Conservation (phyloP, 805 yeast genomes). For the Saturnispora halmiae region DNA sequence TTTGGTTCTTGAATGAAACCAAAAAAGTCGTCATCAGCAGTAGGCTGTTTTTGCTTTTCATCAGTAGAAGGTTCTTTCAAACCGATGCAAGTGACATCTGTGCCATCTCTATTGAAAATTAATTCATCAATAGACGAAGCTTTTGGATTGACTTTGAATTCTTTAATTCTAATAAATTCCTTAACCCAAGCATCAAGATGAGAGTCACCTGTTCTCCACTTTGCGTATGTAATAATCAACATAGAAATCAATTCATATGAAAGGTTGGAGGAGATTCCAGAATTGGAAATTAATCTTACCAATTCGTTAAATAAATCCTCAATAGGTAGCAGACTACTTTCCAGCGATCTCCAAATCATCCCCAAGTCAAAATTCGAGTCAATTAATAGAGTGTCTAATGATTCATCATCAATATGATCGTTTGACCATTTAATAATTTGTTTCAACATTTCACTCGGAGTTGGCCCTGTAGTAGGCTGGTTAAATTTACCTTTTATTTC, state of each 20-base stretch:
- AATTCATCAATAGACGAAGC: slow-evolving; percentile 3
- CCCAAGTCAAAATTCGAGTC: slow-evolving; percentile 19
- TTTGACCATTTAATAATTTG: not conserved
- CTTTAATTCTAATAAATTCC: slow-evolving; percentile 16
- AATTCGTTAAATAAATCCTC: slow-evolving; percentile 22
- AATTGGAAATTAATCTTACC: slow-evolving; percentile 12
- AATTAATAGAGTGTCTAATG: not conserved
- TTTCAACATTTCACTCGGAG: slow-evolving; percentile 4
- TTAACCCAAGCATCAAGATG: slow-evolving; percentile 18
- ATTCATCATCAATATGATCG: slow-evolving; percentile 5
- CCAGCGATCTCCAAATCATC: slow-evolving; percentile 13
- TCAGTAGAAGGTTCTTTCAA: not conserved
- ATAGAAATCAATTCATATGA: slow-evolving; percentile 20
- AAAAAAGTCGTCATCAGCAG: slow-evolving; percentile 23
- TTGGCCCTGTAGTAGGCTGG: not conserved
- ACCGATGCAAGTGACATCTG: slow-evolving; percentile 6
- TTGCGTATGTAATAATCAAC: slow-evolving; percentile 21
- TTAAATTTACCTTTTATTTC: not conserved
- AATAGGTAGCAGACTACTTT: slow-evolving; percentile 7
- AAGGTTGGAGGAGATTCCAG: slow-evolving; percentile 2
- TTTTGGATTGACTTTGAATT: slow-evolving; percentile 10
- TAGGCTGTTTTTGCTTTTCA: slow-evolving; percentile 16
- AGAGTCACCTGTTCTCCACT: slow-evolving; percentile 15
- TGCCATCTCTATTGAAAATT: slow-evolving; percentile 19
- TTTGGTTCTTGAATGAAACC: slow-evolving; percentile 26